Conservation (phyloP, 495 filamentous ascomycete species). For the Geoglossum glabrum region DNA sequence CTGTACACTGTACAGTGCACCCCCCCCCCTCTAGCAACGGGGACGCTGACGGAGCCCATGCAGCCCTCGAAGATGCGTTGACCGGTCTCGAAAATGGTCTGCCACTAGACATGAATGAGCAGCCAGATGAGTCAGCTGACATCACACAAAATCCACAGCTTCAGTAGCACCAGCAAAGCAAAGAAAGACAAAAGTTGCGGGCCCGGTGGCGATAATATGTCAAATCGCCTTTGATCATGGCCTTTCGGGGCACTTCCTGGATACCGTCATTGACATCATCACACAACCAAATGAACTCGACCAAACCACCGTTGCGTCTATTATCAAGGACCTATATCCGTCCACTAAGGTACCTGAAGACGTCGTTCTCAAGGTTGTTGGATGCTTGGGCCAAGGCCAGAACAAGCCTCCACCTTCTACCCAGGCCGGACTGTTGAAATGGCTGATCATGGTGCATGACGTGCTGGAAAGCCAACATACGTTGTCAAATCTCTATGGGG, state of each 20-base stretch:
- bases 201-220: slow-evolving; percentile 26
- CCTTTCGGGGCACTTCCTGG: slow-evolving; percentile 36
- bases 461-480: slow-evolving; percentile 42
- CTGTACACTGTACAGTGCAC: no score
- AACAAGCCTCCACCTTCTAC: slow-evolving; percentile 53
- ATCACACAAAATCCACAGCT: background rate
- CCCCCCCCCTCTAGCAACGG: background rate
- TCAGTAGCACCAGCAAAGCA: background rate
- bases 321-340: slow-evolving; percentile 63
- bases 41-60: background rate
- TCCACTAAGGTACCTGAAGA: slow-evolving; percentile 37
- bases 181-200: slow-evolving; percentile 9
- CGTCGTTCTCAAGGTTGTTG: slow-evolving; percentile 45
- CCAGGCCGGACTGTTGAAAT: slow-evolving; percentile 50
- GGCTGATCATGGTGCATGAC: slow-evolving; percentile 64
- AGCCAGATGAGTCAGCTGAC: background rate
- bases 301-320: slow-evolving; percentile 42
- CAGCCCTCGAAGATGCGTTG: background rate
- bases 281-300: slow-evolving; percentile 49
- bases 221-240: slow-evolving; percentile 43
- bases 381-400: slow-evolving; percentile 57
- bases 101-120: background rate
- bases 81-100: background rate
- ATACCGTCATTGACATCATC: slow-evolving; percentile 43
- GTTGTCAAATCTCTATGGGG: slow-evolving; percentile 50